These are phyloP conservation scores for Neoscytalidium dimidiatum DNA, from an alignment of 2,329 filamentous ascomycete genomes.

Conservation along the genomic window DNA sequence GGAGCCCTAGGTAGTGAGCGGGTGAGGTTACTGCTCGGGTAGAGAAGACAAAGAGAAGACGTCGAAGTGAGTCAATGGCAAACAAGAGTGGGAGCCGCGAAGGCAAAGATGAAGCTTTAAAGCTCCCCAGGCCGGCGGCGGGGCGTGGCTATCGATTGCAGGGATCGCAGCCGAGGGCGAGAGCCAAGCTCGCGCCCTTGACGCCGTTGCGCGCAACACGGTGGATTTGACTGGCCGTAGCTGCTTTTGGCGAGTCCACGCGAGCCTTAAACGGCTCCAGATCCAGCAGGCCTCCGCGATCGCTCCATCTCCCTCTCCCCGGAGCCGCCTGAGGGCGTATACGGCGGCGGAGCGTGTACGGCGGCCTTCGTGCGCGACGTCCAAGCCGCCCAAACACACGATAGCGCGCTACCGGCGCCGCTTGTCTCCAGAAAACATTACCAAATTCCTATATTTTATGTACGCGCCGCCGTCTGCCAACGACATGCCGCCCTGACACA, in stretches of 20 bases:
- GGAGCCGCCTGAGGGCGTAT: neutral
- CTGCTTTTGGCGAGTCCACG: neutral
- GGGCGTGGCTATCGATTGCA: slow-evolving; percentile 17
- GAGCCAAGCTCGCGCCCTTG: slow-evolving; percentile 21
- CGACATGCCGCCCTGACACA: slow-evolving; percentile 3
- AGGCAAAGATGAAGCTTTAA: slow-evolving; percentile 11
- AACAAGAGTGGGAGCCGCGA: slow-evolving; percentile 8
- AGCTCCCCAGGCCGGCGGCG: slow-evolving; percentile 10
- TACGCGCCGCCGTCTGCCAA: neutral
- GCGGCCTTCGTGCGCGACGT: neutral
- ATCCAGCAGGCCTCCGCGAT: slow-evolving; percentile 15
- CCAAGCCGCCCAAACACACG: neutral
- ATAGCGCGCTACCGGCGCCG: slow-evolving; percentile 4
- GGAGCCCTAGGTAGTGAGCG: neutral
- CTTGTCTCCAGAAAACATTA: slow-evolving; percentile 9
- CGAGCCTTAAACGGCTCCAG: slow-evolving; percentile 9
- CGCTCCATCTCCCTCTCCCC: neutral
- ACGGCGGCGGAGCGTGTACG: slow-evolving; percentile 15
- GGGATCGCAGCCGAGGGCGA: neutral
- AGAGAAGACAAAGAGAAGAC: neutral
- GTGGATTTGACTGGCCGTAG: neutral
- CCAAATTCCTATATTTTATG: slow-evolving; percentile 16
- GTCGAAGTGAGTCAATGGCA: slow-evolving; percentile 10
- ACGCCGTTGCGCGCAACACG: slow-evolving; percentile 11
- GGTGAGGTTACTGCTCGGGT: neutral